phyloP scores from a whole-genome alignment of 352 stramenopile species.

The Phytophthora tentaculata region DNA sequence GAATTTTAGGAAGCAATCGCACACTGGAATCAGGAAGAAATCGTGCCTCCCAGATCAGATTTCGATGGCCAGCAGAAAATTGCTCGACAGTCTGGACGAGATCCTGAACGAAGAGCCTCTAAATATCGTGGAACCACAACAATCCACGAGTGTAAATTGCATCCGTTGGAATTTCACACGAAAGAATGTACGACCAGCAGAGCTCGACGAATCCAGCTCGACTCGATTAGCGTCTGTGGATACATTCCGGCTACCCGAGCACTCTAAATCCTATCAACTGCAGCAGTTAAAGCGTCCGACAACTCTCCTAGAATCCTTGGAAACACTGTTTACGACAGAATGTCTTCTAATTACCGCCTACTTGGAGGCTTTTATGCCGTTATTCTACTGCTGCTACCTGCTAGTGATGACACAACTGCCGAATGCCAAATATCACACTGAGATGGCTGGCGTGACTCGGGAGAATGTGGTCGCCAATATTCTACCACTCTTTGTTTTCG shows the following conservation, averaged over 20 bases:
- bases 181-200: background rate
- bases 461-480: background rate
- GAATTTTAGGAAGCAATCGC: constrained; percentile 12
- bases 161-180: background rate
- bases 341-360: background rate
- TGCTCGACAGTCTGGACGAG: constrained; percentile 18
- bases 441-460: background rate
- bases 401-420: background rate
- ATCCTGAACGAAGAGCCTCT: constrained; percentile 9
- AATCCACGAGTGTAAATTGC: background rate
- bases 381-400: constrained; percentile 1
- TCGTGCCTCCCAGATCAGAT: constrained; percentile 28
- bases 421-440: background rate
- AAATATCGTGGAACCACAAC: no score
- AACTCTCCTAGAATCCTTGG: background rate
- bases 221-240: background rate
- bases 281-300: background rate
- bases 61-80: constrained; percentile 3
- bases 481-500: constrained; percentile 1
- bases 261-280: background rate
- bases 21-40: constrained; percentile 7
- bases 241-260: background rate
- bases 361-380: background rate
- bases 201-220: background rate
- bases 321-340: background rate